Base-by-base conservation (phyloP, 2,329 filamentous ascomycete species). In the Cercospora janseana region DNA sequence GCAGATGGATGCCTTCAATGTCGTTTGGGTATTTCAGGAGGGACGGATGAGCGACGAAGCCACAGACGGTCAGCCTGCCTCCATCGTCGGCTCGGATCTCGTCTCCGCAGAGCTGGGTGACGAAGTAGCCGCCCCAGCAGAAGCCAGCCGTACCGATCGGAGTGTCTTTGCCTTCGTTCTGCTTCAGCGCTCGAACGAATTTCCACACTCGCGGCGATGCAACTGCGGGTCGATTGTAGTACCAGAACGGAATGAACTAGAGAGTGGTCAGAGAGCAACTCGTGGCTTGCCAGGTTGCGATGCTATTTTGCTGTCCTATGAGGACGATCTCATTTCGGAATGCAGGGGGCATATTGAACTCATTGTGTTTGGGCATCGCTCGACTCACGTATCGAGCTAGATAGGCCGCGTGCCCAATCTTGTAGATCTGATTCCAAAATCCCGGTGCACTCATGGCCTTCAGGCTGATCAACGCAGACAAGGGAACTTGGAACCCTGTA, bases 1-100 rank as follows among this genome's bases (percentile, higher is more conserved):
- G 69, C 38, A 66, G 49, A 12, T 58, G 46, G 6, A 69, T 58
- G 28, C 57, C 61, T 46, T 70, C 64, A 20, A 70, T 63, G 43
- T 71, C 68, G 9, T 46, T 49, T 0, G 68, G 67, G 20, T 66
- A 64, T 15, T 46, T 66, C 24, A 70, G 43, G 21, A 57, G 57
- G 1, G 64, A 68, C 2, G 68, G 68, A 51, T 71, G 69, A 4
- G 68, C 68, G 3, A 63, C 63, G 54, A 64, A 70, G 6, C 65
- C 64, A 13, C 60, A 65, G 18, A 67, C 67, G 4, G 67, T 60
- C 13, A 70, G 51, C 5, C 61, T 52, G 24, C 59, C 62, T 12
- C 61, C 62, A 28, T 66, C 59, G 9, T 60, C 51, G n/a, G 60
- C 58, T 45, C 64, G 62, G 15, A 55, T 56, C 27, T 64, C 54